Evolutionary conservation across 2,329 filamentous ascomycete species (phyloP), one percentile per base, ranked within the genome.

Genomic region (Ascocoryne sarcoides): DNA sequence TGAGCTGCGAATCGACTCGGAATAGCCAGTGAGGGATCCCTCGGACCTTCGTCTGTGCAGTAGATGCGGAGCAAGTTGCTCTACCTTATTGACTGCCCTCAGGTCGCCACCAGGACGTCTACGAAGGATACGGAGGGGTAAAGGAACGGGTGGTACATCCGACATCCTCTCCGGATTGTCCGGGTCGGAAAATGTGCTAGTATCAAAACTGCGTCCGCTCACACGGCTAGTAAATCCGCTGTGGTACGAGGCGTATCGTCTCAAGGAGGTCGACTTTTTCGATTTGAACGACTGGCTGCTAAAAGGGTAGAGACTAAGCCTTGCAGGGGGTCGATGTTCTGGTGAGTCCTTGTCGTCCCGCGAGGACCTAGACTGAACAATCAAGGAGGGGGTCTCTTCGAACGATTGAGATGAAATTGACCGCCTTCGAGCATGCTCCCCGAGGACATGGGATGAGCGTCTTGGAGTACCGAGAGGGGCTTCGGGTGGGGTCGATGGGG

Each of bases 51-150:
- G 75, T 54, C 68, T 68, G 39, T 70, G 67, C 30, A 76, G 52
- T 2, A 64, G 61, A 10, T 63, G 54, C 7, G 62, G 56, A 33
- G 79, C 73, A 3, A 80, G 59, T 21, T 84, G 79, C 30, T 73
- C 73, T 20, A 81, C 74, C 44, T 80, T 81, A 14, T 71, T 72
- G 28, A 75, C 81, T 12, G 79, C 81, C 46, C 81, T 74, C 35
- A 92, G 63, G 58, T 90, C 79, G 23, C 85, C 84, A 35, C 84
- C 85, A 5, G 84, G 85, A 10, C 80, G 72, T 56, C 85, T 70
- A 45, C 85, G 73, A 46, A 92, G 69, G 31, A 81, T 69, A 32
- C 79, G 74, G 5, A 75, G 62, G n/a, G 76, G 76, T 15, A 65
- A 63, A 1, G 73, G 69, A 35, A 69, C 59, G 2, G 68, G 38